Base-by-base conservation (phyloP, 257 asterid species). In the Solanum appendiculatum region DNA sequence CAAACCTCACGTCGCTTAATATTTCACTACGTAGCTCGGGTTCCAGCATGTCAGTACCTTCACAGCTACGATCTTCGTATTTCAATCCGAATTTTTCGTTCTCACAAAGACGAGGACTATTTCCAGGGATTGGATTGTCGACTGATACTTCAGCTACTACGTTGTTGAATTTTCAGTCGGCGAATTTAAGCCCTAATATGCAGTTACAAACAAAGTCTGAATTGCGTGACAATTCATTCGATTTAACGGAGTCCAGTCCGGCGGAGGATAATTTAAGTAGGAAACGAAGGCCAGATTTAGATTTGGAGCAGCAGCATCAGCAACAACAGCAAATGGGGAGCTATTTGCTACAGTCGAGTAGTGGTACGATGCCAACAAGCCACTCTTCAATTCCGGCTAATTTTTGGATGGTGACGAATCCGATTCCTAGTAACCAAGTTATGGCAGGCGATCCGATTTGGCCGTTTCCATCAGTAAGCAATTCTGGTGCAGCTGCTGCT, bases 371-470 rank as follows among this genome's bases (percentile, higher is more conserved):
- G 92, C 92, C 98, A 82, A 86, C 97, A 20, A 91, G 91, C 83
- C 98, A 96, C 78, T 88, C 97, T 4, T 93, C 98, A 9, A 88
- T 92, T 58, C 98, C 99, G 89, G 94, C 98, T 0, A 97, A 97
- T 80, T 95, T 95, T 69, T 97, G 98, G 98, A 97, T 97, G 99
- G 85, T 95, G 83, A 95, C 98, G 20, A 96, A 94, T 91, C 91
- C 97, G 31, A 89, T 93, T 91, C 91, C 97, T 33, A 89, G 88
- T 42, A 95, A 91, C 64, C 98, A 93, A 86, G 95, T 92, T 0
- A 90, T 94, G 94, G 94, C 96, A 6, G 93, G 95, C 14, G 98
- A 94, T 91, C 95, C 98, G 1, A 89, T 94, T 66, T 95, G 99
- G 98, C 93, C 99, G n/a, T 92, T 94, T 68, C 97, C 95, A 1